Evolutionary conservation across 2,329 filamentous ascomycete species (phyloP), one percentile per base, ranked within the genome.

Genomic region (Aspergillus neoniger): DNA sequence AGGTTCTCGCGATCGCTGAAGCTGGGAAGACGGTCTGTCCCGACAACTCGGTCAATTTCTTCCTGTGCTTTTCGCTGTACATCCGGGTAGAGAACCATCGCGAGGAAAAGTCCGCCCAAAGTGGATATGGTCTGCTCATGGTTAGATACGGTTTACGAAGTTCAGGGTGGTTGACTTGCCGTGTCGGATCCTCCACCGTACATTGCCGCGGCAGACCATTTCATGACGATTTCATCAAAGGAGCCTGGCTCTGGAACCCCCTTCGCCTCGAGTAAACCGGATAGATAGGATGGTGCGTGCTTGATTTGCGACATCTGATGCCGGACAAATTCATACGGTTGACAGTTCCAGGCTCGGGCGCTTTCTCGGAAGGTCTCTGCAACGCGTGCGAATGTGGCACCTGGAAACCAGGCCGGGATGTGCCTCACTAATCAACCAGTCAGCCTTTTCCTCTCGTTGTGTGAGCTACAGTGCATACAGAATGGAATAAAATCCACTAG

Each of bases 171-270:
- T 41, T 15, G 52, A 51, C 67, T 57, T 63, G 76, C 75, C 1
- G 78, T 80, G 58, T 80, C 78, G 5, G 76, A 72, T 4, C 78
- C 81, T 3, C 73, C 81, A 0, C 70, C 67, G 41, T 80, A 83
- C 12, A 83, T 61, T 0, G 78, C 73, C 7, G 72, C 67, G 0
- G 80, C 76, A 0, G 79, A 69, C 76, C 78, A 82, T 59, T 80
- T 81, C 49, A 72, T 70, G 12, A 72, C 70, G 8, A 60, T 62
- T 55, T 75, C 76, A 65, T 74, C 74, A 48, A 57, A 62, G 0
- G 63, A 43, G 3, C 53, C 55, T 15, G 55, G 51, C n/a, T 56
- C 6, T 14, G 65, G 53, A 17, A 55, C 36, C 23, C 57, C 50
- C 3, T 53, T 7, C 9, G 38, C n/a, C 12, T 65, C 51, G 17